Base-by-base conservation (phyloP, 495 filamentous ascomycete species). In the Aspergillus ostianus region DNA sequence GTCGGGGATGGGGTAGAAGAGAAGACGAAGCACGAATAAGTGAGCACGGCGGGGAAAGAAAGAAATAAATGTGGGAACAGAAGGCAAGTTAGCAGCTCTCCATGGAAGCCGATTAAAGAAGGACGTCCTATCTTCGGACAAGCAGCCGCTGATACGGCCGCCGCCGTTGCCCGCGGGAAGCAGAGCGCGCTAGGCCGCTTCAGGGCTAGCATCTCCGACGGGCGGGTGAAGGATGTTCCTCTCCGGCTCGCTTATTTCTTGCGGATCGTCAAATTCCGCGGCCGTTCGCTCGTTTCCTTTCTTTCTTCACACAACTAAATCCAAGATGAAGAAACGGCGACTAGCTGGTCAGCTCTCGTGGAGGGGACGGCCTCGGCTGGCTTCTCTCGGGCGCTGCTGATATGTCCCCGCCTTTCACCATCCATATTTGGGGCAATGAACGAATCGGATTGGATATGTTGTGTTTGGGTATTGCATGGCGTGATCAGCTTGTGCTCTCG, bases 261-360 rank as follows among this genome's bases (percentile, higher is more conserved):
- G 49, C 8, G 23, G 29, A 53, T 55, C 57, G 61, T 51, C 21
- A 56, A 26, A 36, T 18, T 26, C 19, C 46, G 55, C 55, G 15
- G 23, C 2, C 23, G 9, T 41, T 41, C 19, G 4, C 26, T 21
- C 51, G 10, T 51, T 20, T 51, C 49, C 26, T 27, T 46, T 52
- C 62, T 46, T 59, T 56, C 49, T 29, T 78, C 75, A 78, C 77
- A 80, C 77, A 80, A 79, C 77, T 80, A 79, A 79, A 78, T 78
- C 77, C 77, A 80, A 80, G 67, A 80, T 80, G 77, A 80, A 77
- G 77, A 80, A 71, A 73, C 69, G 73, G 72, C 71, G 73, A 69
- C 63, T 64, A 67, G 58, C 77, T 70, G 70, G 51, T 69, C 77
- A 79, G 76, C 70, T 73, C 77, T 80, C 77, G 74, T 72, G 70